These are phyloP conservation scores for Fonsecaea nubica DNA, from an alignment of 2,329 filamentous ascomycete species.

Conservation along the genomic window DNA sequence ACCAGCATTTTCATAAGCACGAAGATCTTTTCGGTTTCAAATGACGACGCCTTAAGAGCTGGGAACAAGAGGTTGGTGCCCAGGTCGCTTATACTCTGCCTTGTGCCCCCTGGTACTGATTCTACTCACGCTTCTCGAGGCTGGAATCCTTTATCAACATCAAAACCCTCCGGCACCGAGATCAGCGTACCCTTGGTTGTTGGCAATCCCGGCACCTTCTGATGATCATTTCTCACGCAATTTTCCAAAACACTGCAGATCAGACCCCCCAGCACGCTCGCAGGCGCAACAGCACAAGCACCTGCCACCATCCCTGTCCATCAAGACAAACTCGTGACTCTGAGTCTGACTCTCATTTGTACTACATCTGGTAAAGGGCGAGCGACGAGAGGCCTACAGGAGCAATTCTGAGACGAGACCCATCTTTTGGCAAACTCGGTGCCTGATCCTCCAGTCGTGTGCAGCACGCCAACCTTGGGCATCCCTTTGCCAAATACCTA, in stretches of 20 bases:
- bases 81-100: neutral
- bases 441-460: slow-evolving; percentile 14
- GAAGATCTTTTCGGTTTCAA: slow-evolving; percentile 14
- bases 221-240: slow-evolving; percentile 18
- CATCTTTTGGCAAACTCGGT: slow-evolving; percentile 9
- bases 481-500: neutral
- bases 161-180: slow-evolving; percentile 11
- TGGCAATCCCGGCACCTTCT: neutral
- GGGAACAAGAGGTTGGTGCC: slow-evolving; percentile 7
- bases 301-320: neutral
- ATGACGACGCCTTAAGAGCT: slow-evolving; percentile 8
- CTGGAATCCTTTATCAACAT: slow-evolving; percentile 5
- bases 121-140: slow-evolving; percentile 5
- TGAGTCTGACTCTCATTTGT: slow-evolving; percentile 16
- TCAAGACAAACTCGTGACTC: slow-evolving; percentile 17
- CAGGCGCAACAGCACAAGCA: neutral
- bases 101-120: slow-evolving; percentile 10
- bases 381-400: neutral
- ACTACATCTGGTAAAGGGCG: neutral
- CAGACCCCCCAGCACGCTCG: slow-evolving; percentile 2
- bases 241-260: slow-evolving; percentile 10
- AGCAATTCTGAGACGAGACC: slow-evolving; percentile 1
- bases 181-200: slow-evolving; percentile 13
- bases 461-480: neutral
- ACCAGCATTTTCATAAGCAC: slow-evolving; percentile 15